phyloP scores from a whole-genome alignment of 1,284 basidiomycete species.

The Chalciporus sp. region DNA sequence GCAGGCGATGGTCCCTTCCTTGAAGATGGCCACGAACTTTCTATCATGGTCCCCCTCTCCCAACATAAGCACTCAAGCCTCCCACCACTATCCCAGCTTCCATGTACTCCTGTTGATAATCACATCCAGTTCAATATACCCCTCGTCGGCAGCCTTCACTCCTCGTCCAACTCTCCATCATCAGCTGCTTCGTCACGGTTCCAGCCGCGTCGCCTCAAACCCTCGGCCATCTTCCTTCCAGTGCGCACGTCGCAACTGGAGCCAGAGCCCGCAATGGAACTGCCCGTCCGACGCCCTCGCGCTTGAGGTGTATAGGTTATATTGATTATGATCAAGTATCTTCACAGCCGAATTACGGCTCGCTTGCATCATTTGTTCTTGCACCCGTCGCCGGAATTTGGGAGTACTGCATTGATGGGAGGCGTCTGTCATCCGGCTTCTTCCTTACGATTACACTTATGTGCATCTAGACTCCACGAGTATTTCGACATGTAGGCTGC shows the following conservation, averaged over 20 bases:
- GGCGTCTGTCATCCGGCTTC: too few relatives aligned
- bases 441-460: too few relatives aligned
- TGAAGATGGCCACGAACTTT: constrained; percentile 19
- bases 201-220: constrained; percentile 10
- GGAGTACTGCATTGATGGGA: too few relatives aligned
- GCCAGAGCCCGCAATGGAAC: constrained; percentile 36
- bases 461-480: too few relatives aligned
- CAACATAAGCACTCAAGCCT: background rate
- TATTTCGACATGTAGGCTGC: too few relatives aligned
- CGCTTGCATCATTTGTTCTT: background rate
- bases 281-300: constrained; percentile 20
- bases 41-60: constrained; percentile 10
- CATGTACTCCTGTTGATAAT: constrained; percentile 1
- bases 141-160: background rate
- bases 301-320: background rate
- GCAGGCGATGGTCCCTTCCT: background rate
- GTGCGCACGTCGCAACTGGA: constrained; percentile 37
- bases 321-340: too few relatives aligned
- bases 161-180: constrained; percentile 1
- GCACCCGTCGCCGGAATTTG: too few relatives aligned
- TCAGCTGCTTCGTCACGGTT: background rate
- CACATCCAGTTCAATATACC: background rate
- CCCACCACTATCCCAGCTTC: constrained; percentile 2
- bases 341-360: background rate
- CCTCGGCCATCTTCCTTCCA: constrained; percentile 25